Evolutionary conservation across 192 early-diverging fungal genomes (phyloP).

Genomic region (Backusella macrospora): DNA sequence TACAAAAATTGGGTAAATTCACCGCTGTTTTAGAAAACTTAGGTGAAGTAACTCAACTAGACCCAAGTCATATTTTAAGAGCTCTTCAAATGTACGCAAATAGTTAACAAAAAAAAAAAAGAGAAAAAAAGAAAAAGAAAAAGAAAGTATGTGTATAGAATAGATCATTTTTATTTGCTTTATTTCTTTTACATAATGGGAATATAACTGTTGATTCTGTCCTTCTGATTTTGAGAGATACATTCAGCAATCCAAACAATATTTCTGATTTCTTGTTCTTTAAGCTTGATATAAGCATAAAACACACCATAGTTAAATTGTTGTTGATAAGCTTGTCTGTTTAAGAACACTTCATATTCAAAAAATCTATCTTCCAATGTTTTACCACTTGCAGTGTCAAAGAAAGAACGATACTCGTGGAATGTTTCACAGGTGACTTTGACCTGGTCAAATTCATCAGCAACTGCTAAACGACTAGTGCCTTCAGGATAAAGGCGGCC

Average conservation of each 20-base stretch:
- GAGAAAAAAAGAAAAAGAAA: not conserved
- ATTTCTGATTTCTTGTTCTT: slow-evolving; percentile 98
- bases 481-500: slow-evolving; percentile 96
- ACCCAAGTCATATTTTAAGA: slow-evolving; percentile 60
- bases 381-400: slow-evolving; percentile 63
- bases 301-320: slow-evolving; percentile 98
- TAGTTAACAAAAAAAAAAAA: not conserved
- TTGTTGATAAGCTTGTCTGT: slow-evolving; percentile 91
- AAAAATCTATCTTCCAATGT: slow-evolving; percentile 96
- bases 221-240: slow-evolving; percentile 97
- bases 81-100: slow-evolving; percentile 67
- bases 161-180: not conserved
- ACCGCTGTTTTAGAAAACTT: slow-evolving; percentile 60
- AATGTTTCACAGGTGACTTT: slow-evolving; percentile 82
- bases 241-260: slow-evolving; percentile 99
- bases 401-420: slow-evolving; percentile 86
- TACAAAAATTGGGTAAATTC: slow-evolving; percentile 57
- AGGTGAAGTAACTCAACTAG: slow-evolving; percentile 57
- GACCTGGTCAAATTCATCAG: slow-evolving; percentile 96
- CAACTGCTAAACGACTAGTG: slow-evolving; percentile 74
- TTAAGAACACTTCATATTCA: slow-evolving; percentile 91
- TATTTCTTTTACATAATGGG: slow-evolving; percentile 40
- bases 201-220: slow-evolving; percentile 93
- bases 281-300: slow-evolving; percentile 92
- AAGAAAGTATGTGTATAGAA: not conserved